These are phyloP conservation scores for Nakaseomyces nivariensis DNA, from an alignment of 1,139 yeast genomes.

Conservation along the genomic window DNA sequence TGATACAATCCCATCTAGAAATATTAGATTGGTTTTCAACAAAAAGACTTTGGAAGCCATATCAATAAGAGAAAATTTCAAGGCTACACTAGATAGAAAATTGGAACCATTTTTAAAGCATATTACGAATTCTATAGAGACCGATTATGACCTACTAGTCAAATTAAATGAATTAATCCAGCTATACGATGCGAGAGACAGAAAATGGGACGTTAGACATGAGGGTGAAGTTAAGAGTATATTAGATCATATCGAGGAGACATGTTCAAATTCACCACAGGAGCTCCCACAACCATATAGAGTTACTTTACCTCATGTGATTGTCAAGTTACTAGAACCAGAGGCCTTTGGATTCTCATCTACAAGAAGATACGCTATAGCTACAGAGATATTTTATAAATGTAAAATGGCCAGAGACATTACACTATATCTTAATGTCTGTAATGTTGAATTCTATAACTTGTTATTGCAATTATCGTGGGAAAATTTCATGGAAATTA, in stretches of 20 bases:
- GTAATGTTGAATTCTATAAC: conserved; percentile 27
- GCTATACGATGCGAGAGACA: conserved; percentile 13
- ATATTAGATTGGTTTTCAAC: conserved; percentile 7
- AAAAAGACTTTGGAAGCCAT: conserved; percentile 11
- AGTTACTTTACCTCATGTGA: conserved; percentile 21
- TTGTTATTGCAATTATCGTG: conserved; percentile 21
- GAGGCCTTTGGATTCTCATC: conserved; percentile 15
- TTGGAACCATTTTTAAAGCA: conserved; percentile 16
- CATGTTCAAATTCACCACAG: conserved; percentile 7
- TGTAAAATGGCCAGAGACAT: conserved; percentile 22
- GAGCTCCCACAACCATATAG: conserved; percentile 24
- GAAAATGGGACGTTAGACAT: conserved; percentile 7
- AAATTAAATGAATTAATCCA: conserved; percentile 10
- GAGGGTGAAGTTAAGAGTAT: conserved; percentile 7
- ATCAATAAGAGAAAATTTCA: conserved; percentile 17
- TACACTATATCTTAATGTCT: conserved; percentile 22
- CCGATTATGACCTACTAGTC: conserved; percentile 21
- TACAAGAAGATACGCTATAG: conserved; percentile 20
- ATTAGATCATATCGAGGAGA: conserved; percentile 12
- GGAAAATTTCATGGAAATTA: conserved; percentile 22
- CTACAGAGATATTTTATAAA: conserved; percentile 20
- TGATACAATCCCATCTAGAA: neutral
- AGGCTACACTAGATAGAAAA: conserved; percentile 15
- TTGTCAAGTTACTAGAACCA: conserved; percentile 15
- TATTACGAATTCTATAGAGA: conserved; percentile 10